phyloP scores from a whole-genome alignment of 2,329 filamentous ascomycete genomes.

The Xylariaceae sp. region DNA sequence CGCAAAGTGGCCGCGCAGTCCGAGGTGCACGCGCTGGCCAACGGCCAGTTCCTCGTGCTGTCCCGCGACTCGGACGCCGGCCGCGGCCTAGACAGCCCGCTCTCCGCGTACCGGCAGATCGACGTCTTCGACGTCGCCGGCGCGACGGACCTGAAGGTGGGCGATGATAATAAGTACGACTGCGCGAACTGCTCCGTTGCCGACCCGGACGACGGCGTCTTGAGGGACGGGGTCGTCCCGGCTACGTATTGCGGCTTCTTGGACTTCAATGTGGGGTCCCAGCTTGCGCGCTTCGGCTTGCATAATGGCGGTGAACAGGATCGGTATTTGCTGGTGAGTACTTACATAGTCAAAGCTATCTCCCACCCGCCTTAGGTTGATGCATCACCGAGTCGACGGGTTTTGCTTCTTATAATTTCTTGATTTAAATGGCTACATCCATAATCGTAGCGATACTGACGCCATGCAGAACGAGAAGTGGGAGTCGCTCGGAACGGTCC shows the following conservation, averaged over 20 bases:
- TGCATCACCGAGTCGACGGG: not conserved
- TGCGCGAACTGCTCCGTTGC: conserved; percentile 37
- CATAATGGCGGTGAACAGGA: conserved; percentile 70
- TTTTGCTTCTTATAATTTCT: too few species aligned
- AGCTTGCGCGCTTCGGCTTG: conserved; percentile 67
- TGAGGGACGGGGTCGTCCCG: conserved; percentile 57
- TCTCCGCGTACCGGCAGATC: conserved; percentile 67
- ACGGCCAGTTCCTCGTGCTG: conserved; percentile 68
- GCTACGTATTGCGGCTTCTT: conserved; percentile 68
- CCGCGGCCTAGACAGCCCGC: conserved; percentile 53
- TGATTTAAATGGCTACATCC: too few species aligned
- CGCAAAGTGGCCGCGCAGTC: conserved; percentile 65
- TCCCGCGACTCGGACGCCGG: conserved; percentile 65
- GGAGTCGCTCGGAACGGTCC: conserved; percentile 68
- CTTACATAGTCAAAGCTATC: too few species aligned
- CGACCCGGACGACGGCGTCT: conserved; percentile 47
- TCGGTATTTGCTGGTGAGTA: conserved; percentile 49
- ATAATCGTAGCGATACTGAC: too few species aligned
- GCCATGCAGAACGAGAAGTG: conserved; percentile 68
- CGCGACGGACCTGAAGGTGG: conserved; percentile 65
- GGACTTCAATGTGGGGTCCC: conserved; percentile 67
- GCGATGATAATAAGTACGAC: conserved; percentile 40
- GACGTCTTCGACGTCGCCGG: conserved; percentile 68
- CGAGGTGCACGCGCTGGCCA: conserved; percentile 66
- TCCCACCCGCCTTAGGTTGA: not conserved